A percentile compares a stretch with the other conserved stretches of the same genome.
Conservation (phyloP, 768 basidiomycete genomes). For the Fibroporia radiculosa region DNA sequence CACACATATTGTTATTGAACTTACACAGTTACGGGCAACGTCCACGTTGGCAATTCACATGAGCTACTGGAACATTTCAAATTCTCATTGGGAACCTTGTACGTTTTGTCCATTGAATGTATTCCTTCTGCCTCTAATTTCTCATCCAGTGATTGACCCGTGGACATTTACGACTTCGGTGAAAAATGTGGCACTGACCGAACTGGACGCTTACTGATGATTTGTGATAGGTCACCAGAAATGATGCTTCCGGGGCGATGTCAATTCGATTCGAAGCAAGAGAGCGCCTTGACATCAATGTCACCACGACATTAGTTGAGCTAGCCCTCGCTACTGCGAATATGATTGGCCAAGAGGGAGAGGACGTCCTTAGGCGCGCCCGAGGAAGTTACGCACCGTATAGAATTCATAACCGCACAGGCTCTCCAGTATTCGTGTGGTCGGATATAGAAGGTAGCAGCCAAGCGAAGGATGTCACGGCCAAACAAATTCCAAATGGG, state of each 20-base stretch:
- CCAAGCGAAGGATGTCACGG: slow-evolving; percentile 37
- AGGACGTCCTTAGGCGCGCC: slow-evolving; percentile 61
- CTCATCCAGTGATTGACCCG: slow-evolving; percentile 75
- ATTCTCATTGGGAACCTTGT: slow-evolving; percentile 98
- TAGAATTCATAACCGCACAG: slow-evolving; percentile 85
- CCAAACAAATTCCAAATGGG: slow-evolving; percentile 62
- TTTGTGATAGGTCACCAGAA: slow-evolving; percentile 42
- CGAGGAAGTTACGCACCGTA: slow-evolving; percentile 93
- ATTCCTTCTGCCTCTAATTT: background rate
- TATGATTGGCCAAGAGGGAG: slow-evolving; percentile 69
- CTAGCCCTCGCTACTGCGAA: slow-evolving; percentile 67
- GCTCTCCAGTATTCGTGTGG: slow-evolving; percentile 80
- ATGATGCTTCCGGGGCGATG: slow-evolving; percentile 41
- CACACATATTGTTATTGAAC: background rate
- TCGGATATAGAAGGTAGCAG: slow-evolving; percentile 60
- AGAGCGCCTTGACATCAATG: slow-evolving; percentile 83
- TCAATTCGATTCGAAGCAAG: slow-evolving; percentile 60
- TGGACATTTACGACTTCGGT: slow-evolving; percentile 84
- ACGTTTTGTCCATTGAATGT: slow-evolving; percentile 19
- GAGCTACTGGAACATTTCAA: slow-evolving; percentile 94
- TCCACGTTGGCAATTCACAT: slow-evolving; percentile 77
- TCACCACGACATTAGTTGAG: slow-evolving; percentile 87
- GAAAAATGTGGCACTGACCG: background rate
- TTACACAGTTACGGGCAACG: slow-evolving; percentile 66
- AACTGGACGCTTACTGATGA: background rate